Evolutionary conservation across 805 yeast genomes (phyloP).

Genomic region (Debaryomyces tyrocola): DNA sequence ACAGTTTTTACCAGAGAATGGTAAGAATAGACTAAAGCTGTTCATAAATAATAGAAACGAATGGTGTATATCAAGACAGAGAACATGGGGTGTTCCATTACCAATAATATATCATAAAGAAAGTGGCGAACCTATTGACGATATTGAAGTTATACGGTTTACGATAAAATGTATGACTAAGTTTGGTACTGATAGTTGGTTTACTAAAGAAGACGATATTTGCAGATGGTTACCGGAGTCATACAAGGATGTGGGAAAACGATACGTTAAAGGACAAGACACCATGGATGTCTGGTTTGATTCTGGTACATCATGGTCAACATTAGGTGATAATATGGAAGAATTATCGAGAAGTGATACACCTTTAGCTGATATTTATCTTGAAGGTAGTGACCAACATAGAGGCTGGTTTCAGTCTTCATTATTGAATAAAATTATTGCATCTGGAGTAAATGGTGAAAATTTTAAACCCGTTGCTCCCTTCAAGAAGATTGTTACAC

Average conservation of each 20-base stretch:
- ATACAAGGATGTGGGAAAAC: slow-evolving; percentile 38
- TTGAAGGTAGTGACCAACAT: slow-evolving; percentile 98
- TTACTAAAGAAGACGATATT: slow-evolving; percentile 51
- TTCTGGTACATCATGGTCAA: slow-evolving; percentile 90
- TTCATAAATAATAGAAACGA: slow-evolving; percentile 80
- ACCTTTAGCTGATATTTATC: slow-evolving; percentile 70
- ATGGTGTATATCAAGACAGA: slow-evolving; percentile 97
- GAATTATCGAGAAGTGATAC: slow-evolving; percentile 28
- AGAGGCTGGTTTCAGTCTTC: slow-evolving; percentile 99
- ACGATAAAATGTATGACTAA: slow-evolving; percentile 57
- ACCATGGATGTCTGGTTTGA: slow-evolving; percentile 99
- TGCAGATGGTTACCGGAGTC: slow-evolving; percentile 73
- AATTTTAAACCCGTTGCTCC: slow-evolving; percentile 49
- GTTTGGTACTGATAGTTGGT: slow-evolving; percentile 82
- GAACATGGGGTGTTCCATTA: slow-evolving; percentile 98
- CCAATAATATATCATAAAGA: slow-evolving; percentile 69
- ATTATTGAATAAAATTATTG: slow-evolving; percentile 68
- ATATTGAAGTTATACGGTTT: slow-evolving; percentile 51
- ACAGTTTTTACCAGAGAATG: slow-evolving; percentile 70
- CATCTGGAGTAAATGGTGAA: slow-evolving; percentile 43
- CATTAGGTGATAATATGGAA: slow-evolving; percentile 41
- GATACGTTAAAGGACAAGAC: slow-evolving; percentile 69
- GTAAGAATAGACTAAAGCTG: slow-evolving; percentile 66
- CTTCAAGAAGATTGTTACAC: slow-evolving; percentile 75
- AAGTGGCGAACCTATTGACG: slow-evolving; percentile 65